Conservation (phyloP, 768 basidiomycete species). For the Strobilomyces confusus region DNA sequence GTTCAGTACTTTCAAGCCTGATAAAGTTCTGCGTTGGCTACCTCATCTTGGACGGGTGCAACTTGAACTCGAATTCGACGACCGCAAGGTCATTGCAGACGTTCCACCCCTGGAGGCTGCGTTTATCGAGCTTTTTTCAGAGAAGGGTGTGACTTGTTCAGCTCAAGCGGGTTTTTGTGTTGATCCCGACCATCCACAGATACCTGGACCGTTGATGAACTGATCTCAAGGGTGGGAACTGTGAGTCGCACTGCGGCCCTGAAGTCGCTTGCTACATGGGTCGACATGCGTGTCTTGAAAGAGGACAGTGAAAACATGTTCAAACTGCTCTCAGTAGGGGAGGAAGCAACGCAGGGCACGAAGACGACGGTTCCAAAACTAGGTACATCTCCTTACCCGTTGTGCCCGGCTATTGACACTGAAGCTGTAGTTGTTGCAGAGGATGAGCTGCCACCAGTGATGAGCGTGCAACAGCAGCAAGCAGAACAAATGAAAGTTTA, state of each 20-base stretch:
- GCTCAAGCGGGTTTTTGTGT: neutral
- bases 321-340: slow-evolving; percentile 58
- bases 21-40: slow-evolving; percentile 87
- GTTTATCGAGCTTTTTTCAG: slow-evolving; percentile 80
- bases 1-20: slow-evolving; percentile 83
- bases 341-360: slow-evolving; percentile 37
- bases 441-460: slow-evolving; percentile 45
- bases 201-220: slow-evolving; percentile 66
- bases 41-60: slow-evolving; percentile 84
- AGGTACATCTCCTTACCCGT: slow-evolving; percentile 17
- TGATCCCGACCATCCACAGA: slow-evolving; percentile 35
- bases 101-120: slow-evolving; percentile 89
- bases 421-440: slow-evolving; percentile 32
- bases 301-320: slow-evolving; percentile 60
- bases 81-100: slow-evolving; percentile 69
- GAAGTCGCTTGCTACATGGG: slow-evolving; percentile 81
- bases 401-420: neutral
- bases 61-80: slow-evolving; percentile 77
- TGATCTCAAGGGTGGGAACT: slow-evolving; percentile 59
- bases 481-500: slow-evolving; percentile 83
- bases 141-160: slow-evolving; percentile 45
- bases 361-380: slow-evolving; percentile 20
- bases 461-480: slow-evolving; percentile 67
- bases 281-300: slow-evolving; percentile 75
- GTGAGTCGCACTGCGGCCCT: slow-evolving; percentile 61